Evolutionary conservation across 2,329 filamentous ascomycete species (phyloP).

Genomic region (Keithomyces neogunnii): DNA sequence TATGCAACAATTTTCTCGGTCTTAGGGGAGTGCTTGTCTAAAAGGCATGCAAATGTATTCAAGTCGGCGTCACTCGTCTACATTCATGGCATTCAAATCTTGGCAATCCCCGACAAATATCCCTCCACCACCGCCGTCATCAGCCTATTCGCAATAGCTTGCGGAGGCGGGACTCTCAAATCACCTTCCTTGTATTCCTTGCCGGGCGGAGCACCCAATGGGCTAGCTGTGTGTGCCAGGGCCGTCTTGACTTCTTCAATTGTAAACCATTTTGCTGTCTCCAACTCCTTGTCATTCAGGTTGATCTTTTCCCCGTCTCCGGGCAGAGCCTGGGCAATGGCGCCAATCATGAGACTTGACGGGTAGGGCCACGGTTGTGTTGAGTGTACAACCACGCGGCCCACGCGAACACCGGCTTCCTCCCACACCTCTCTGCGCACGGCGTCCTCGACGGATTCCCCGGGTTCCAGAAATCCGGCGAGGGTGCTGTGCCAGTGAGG

Average conservation of each 20-base stretch:
- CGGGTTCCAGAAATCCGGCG: slow-evolving; percentile 78
- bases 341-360: slow-evolving; percentile 76
- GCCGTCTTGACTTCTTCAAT: slow-evolving; percentile 75
- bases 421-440: slow-evolving; percentile 81
- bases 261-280: slow-evolving; percentile 81
- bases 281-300: slow-evolving; percentile 84
- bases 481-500: slow-evolving; percentile 81
- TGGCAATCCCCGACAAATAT: slow-evolving; percentile 50
- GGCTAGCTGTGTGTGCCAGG: slow-evolving; percentile 54
- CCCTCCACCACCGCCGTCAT: slow-evolving; percentile 72
- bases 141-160: slow-evolving; percentile 88
- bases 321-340: slow-evolving; percentile 77
- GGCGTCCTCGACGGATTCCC: slow-evolving; percentile 77
- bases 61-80: too few relatives aligned
- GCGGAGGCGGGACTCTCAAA: slow-evolving; percentile 72
- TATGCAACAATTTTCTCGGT: slow-evolving; percentile 14
- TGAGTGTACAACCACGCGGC: slow-evolving; percentile 71
- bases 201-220: slow-evolving; percentile 55
- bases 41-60: not conserved
- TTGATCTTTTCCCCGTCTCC: slow-evolving; percentile 65
- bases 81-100: slow-evolving; percentile 29
- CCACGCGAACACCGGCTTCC: slow-evolving; percentile 69
- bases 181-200: slow-evolving; percentile 66
- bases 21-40: not conserved
- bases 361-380: slow-evolving; percentile 87